These are phyloP conservation scores for Musa troglodytarum DNA, from an alignment of 176 grass and related monocot species.

Conservation along the genomic window DNA sequence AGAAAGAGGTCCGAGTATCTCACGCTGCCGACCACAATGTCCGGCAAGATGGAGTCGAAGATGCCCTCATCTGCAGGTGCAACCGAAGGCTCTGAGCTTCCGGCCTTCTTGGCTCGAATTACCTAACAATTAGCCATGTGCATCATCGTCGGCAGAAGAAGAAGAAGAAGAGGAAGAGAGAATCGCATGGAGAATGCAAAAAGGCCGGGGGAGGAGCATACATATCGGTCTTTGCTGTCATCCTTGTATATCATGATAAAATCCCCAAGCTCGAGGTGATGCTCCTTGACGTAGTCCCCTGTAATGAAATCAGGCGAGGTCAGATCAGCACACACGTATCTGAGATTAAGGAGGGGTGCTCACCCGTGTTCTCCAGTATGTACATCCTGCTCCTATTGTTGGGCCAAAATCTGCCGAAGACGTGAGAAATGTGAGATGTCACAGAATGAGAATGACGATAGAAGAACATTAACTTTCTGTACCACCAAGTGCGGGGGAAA, in stretches of 20 bases:
- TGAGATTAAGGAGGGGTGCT: neutral
- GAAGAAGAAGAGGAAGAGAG: neutral
- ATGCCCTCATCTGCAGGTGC: slow-evolving; percentile 45
- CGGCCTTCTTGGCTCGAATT: slow-evolving; percentile 71
- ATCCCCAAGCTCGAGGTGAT: slow-evolving; percentile 70
- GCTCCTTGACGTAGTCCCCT: slow-evolving; percentile 74
- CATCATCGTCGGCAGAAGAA: too few relatives aligned
- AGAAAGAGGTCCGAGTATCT: slow-evolving; percentile 81
- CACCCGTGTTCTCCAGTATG: slow-evolving; percentile 89
- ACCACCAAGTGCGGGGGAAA: too few relatives aligned
- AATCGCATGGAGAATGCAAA: neutral
- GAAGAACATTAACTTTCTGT: too few relatives aligned
- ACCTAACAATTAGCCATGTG: slow-evolving; percentile 24
- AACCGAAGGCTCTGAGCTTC: slow-evolving; percentile 18
- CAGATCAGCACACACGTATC: too few relatives aligned
- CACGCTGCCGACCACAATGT: slow-evolving; percentile 53
- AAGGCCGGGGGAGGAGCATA: slow-evolving; percentile 10
- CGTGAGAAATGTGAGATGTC: neutral
- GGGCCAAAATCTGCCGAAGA: slow-evolving; percentile 66
- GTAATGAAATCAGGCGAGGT: neutral
- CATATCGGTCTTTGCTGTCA: slow-evolving; percentile 57
- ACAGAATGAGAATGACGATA: neutral
- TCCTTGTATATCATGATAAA: slow-evolving; percentile 94
- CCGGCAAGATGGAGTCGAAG: slow-evolving; percentile 71
- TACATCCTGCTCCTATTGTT: slow-evolving; percentile 99